Evolutionary conservation across 2,329 filamentous ascomycete species (phyloP).

Genomic region (Fusarium piperis): DNA sequence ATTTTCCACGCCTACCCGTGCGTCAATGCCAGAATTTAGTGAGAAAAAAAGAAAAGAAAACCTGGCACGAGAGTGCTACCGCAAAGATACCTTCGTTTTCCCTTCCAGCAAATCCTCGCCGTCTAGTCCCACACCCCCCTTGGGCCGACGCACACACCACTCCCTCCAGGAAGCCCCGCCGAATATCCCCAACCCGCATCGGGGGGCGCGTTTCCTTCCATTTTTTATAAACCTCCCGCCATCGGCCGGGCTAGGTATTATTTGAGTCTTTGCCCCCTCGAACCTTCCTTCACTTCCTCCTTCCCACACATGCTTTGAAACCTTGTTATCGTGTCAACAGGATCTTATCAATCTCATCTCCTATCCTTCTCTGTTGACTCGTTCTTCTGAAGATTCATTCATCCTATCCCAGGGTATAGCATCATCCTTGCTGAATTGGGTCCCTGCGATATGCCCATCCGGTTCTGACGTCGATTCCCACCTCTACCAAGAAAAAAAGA

Average conservation of each 20-base stretch:
- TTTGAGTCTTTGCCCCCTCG: constrained; percentile 35
- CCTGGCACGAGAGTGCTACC: neutral
- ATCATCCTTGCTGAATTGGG: constrained; percentile 12
- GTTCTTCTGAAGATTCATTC: neutral
- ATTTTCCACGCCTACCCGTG: neutral
- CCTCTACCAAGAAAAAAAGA: neutral
- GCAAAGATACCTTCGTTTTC: neutral
- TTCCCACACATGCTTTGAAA: neutral
- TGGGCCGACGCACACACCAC: constrained; percentile 5
- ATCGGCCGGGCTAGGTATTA: constrained; percentile 19
- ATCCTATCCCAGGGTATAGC: neutral
- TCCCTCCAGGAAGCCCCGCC: constrained; percentile 10
- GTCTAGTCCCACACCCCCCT: constrained; percentile 21
- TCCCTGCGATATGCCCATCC: constrained; percentile 36
- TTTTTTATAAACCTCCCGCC: constrained; percentile 43
- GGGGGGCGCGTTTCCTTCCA: constrained; percentile 25
- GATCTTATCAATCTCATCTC: constrained; percentile 39
- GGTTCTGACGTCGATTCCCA: constrained; percentile 37
- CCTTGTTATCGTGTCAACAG: neutral
- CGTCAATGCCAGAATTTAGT: neutral
- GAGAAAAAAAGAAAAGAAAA: neutral
- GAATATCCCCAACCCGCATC: constrained; percentile 37
- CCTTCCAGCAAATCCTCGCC: neutral
- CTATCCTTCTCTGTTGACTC: neutral
- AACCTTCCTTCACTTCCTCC: constrained; percentile 19